Conservation (phyloP, 2,329 filamentous ascomycete species). For the Fusarium incarnatum region DNA sequence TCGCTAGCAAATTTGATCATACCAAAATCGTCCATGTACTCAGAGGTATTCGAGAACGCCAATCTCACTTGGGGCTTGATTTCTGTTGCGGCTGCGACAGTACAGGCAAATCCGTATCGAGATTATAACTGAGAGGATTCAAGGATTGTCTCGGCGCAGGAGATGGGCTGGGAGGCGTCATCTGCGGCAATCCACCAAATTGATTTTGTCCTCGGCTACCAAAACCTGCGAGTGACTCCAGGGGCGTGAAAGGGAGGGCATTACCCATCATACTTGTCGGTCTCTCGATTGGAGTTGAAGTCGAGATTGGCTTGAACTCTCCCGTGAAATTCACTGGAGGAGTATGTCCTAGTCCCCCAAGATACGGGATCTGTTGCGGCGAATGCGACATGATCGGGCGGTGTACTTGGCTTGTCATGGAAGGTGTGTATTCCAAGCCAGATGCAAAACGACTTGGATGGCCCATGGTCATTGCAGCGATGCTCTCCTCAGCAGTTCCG, state of each 20-base stretch:
- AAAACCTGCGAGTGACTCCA: not conserved
- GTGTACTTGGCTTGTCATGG: not conserved
- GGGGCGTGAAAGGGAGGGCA: slow-evolving; percentile 1
- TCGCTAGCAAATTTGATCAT: not conserved
- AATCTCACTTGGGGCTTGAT: not conserved
- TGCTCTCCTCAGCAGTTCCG: slow-evolving; percentile 32
- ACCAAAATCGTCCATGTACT: not conserved
- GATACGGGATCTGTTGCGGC: not conserved
- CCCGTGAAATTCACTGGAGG: not conserved
- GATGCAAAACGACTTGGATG: not conserved
- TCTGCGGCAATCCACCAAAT: not conserved
- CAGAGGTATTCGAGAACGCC: no score
- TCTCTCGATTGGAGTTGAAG: not conserved
- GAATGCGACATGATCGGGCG: not conserved
- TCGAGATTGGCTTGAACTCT: not conserved
- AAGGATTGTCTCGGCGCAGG: slow-evolving; percentile 27
- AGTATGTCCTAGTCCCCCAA: not conserved
- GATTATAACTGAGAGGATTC: not conserved
- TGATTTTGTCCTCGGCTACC: not conserved
- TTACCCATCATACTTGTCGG: not conserved
- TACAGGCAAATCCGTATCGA: not conserved
- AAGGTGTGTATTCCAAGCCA: not conserved
- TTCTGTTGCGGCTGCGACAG: not conserved
- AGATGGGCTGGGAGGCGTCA: slow-evolving; percentile 40
- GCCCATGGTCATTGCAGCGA: slow-evolving; percentile 7